A percentile compares a stretch with the other conserved stretches of the same genome.
Conservation (phyloP, 352 stramenopile genomes). For the Achlya hypogyna region DNA sequence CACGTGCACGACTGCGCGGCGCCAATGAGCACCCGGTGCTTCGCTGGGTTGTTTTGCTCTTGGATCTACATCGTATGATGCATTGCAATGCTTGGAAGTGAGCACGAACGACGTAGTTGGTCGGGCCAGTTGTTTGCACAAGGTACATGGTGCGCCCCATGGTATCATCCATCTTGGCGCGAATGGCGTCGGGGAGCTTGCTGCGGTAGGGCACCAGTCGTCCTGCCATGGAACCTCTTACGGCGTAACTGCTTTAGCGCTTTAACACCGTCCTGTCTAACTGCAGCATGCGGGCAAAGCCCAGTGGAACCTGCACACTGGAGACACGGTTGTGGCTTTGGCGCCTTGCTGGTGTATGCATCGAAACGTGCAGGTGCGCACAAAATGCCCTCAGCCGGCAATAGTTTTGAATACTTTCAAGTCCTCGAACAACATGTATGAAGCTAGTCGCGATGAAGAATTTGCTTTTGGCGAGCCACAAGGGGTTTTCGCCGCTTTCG, state of each 20-base stretch:
- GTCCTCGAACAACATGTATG: neutral
- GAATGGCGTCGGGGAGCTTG: slow-evolving; percentile 41
- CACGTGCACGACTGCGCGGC: slow-evolving; percentile 63
- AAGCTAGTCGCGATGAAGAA: neutral
- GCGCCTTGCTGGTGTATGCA: too few relatives aligned
- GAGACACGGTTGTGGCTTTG: too few relatives aligned
- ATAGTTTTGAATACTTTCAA: too few relatives aligned
- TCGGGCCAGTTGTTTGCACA: slow-evolving; percentile 65
- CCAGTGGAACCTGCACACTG: too few relatives aligned
- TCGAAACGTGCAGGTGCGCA: too few relatives aligned
- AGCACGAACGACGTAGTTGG: slow-evolving; percentile 54
- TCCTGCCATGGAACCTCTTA: neutral
- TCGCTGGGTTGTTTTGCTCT: slow-evolving; percentile 60
- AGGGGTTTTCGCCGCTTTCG: neutral
- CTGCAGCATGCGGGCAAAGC: too few relatives aligned
- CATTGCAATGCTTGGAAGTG: neutral
- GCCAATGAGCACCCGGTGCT: slow-evolving; percentile 72
- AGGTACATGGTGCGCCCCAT: slow-evolving; percentile 66
- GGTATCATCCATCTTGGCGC: slow-evolving; percentile 54
- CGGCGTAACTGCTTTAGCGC: too few relatives aligned
- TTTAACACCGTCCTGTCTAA: too few relatives aligned
- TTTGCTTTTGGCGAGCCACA: neutral
- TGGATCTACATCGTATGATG: slow-evolving; percentile 36
- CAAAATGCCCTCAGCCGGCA: too few relatives aligned
- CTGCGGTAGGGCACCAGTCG: slow-evolving; percentile 44